phyloP scores from a whole-genome alignment of 192 early-diverging fungal species.

The Endogone sp. region DNA sequence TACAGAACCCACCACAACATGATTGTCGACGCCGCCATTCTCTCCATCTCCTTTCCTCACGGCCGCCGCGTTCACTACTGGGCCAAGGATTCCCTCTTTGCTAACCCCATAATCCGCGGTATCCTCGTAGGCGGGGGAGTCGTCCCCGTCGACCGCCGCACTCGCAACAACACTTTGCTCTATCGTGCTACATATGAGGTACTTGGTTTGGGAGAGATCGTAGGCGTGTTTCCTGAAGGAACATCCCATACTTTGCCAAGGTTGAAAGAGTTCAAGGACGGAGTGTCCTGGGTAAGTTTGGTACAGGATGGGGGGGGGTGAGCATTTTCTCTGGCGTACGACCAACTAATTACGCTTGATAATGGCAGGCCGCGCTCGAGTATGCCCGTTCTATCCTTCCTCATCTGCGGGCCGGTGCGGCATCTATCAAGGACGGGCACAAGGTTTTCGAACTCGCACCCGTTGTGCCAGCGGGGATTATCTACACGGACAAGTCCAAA shows the following conservation, averaged over 20 bases:
- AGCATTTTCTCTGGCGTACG: background rate
- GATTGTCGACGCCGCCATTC: constrained; percentile 42
- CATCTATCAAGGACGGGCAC: constrained; percentile 8
- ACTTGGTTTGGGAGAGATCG: constrained; percentile 36
- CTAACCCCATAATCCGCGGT: constrained; percentile 15
- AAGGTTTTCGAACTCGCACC: constrained; percentile 10
- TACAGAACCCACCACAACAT: constrained; percentile 46
- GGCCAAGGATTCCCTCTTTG: constrained; percentile 48
- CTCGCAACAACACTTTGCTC: constrained; percentile 40
- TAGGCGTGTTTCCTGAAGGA: constrained; percentile 50
- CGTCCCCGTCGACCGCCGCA: constrained; percentile 45
- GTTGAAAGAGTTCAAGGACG: constrained; percentile 40
- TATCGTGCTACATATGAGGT: constrained; percentile 40
- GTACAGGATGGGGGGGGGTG: background rate
- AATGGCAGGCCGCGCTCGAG: background rate
- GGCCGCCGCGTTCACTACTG: constrained; percentile 41
- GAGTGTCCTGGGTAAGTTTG: constrained; percentile 39
- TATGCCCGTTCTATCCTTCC: constrained; percentile 9
- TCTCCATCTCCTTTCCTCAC: constrained; percentile 37
- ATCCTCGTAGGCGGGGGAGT: constrained; percentile 37
- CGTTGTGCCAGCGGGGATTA: constrained; percentile 41
- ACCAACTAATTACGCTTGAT: background rate
- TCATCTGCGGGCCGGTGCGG: background rate
- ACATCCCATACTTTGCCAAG: constrained; percentile 36
- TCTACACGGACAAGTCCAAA: constrained; percentile 45